Percentiles rank a stretch among this genome's conserved stretches.
These are phyloP conservation scores for Hyaloscypha variabilis DNA, from an alignment of 495 filamentous ascomycete genomes.

Conservation along the genomic window DNA sequence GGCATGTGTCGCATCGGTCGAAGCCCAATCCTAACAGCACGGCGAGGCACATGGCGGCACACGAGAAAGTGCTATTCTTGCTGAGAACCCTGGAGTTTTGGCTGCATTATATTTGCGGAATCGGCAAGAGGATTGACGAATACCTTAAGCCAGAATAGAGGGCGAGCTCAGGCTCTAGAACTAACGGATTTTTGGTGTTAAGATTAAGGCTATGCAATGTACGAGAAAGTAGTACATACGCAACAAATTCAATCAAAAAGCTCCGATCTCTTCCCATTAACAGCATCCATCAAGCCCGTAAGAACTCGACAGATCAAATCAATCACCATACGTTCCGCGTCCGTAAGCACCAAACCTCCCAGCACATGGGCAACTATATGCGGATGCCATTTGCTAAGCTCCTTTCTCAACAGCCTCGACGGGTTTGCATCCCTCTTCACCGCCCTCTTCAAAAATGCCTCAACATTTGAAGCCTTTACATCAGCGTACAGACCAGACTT, in stretches of 20 bases:
- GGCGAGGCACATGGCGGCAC: no score
- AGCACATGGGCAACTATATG: constrained; percentile 12
- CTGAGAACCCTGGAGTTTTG: no score
- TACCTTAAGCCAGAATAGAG: no score
- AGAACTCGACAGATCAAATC: constrained; percentile 22
- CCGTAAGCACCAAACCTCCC: constrained; percentile 8
- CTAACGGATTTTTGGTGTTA: no score
- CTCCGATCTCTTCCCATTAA: constrained; percentile 12
- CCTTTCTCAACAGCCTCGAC: constrained; percentile 19
- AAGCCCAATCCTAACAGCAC: no score
- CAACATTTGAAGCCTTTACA: constrained; percentile 23
- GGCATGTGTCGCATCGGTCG: no score
- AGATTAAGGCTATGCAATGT: no score
- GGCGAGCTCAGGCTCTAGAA: no score
- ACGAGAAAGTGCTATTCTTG: no score
- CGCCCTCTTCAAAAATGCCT: constrained; percentile 24
- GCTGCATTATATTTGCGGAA: no score
- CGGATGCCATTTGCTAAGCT: constrained; percentile 28
- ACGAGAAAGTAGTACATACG: no score
- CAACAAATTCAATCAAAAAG: constrained; percentile 15
- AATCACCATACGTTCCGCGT: constrained; percentile 18
- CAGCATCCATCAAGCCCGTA: constrained; percentile 22
- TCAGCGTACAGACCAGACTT: constrained; percentile 23
- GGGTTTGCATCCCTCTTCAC: constrained; percentile 14
- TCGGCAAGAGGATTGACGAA: no score